These are phyloP conservation scores for Flueggea neowawraea DNA, from an alignment of 441 rosid genomes.

Conservation along the genomic window DNA sequence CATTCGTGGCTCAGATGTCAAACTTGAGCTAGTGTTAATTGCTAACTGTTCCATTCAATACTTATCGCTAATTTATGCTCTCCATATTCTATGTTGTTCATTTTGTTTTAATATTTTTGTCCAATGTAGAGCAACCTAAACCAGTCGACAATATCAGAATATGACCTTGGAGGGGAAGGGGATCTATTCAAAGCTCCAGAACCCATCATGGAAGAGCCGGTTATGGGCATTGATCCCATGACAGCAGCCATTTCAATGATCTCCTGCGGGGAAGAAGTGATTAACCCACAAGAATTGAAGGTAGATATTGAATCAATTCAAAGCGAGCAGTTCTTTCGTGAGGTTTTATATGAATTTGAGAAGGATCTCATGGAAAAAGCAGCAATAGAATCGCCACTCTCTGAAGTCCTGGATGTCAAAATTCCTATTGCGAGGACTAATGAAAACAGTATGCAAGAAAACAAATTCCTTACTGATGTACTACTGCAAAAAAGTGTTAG, in stretches of 20 bases:
- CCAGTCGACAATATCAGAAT: conserved; percentile 58
- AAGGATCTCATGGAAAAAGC: conserved; percentile 79
- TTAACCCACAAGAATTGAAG: conserved; percentile 58
- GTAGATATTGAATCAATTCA: conserved; percentile 63
- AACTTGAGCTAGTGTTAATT: background rate
- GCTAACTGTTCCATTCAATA: background rate
- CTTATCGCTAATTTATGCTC: background rate
- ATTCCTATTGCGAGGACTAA: conserved; percentile 41
- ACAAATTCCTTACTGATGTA: conserved; percentile 32
- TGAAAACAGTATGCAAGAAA: conserved; percentile 39
- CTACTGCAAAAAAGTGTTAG: conserved; percentile 67
- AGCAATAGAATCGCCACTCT: conserved; percentile 43
- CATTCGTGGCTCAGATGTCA: background rate
- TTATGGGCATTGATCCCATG: conserved; percentile 61
- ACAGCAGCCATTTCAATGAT: conserved; percentile 77
- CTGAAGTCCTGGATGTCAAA: conserved; percentile 58
- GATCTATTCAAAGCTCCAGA: conserved; percentile 94
- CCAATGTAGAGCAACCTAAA: conserved; percentile 48
- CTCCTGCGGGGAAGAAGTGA: conserved; percentile 68
- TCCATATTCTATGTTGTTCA: no score
- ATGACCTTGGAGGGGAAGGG: conserved; percentile 86
- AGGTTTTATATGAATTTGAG: conserved; percentile 75
- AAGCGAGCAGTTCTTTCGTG: conserved; percentile 68
- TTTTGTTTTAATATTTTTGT: conserved; percentile 2
- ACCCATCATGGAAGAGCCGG: conserved; percentile 71